Percentiles rank a stretch among this genome's conserved stretches.
These are phyloP conservation scores for Annulohypoxylon nitens DNA, from an alignment of 495 filamentous ascomycete genomes.

Conservation along the genomic window DNA sequence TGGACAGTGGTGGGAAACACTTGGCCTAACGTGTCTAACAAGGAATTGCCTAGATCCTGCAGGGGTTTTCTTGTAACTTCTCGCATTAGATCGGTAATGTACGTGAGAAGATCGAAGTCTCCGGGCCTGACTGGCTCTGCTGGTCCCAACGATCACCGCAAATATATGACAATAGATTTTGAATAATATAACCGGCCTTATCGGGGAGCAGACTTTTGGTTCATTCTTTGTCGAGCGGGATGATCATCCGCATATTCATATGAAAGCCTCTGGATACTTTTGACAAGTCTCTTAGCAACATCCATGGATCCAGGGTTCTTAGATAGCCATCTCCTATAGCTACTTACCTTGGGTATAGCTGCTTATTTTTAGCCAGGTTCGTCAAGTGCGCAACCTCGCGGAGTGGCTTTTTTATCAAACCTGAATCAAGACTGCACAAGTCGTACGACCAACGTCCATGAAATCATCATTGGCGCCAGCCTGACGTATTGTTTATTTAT, in stretches of 20 bases:
- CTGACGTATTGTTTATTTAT: conserved; percentile 17
- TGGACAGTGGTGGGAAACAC: conserved; percentile 28
- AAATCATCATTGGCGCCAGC: conserved; percentile 30
- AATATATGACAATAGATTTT: conserved; percentile 32
- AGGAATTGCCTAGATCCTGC: conserved; percentile 48
- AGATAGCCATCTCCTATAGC: neutral
- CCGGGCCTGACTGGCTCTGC: conserved; percentile 28
- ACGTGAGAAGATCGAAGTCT: conserved; percentile 41
- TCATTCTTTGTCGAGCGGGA: neutral
- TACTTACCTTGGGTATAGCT: neutral
- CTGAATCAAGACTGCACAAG: conserved; percentile 3
- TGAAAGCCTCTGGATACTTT: neutral
- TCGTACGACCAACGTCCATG: conserved; percentile 9
- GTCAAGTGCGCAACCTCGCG: neutral
- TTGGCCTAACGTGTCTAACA: conserved; percentile 35
- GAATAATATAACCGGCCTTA: conserved; percentile 30
- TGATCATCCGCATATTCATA: neutral
- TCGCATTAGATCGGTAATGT: conserved; percentile 50
- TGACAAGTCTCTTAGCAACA: neutral
- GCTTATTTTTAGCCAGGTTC: neutral
- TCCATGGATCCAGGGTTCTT: neutral
- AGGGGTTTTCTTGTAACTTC: conserved; percentile 47
- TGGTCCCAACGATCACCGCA: conserved; percentile 9
- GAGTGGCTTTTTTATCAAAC: conserved; percentile 14
- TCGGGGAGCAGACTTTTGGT: neutral